These are phyloP conservation scores for Passiflora organensis DNA, from an alignment of 345 rosid genomes.

Conservation along the genomic window DNA sequence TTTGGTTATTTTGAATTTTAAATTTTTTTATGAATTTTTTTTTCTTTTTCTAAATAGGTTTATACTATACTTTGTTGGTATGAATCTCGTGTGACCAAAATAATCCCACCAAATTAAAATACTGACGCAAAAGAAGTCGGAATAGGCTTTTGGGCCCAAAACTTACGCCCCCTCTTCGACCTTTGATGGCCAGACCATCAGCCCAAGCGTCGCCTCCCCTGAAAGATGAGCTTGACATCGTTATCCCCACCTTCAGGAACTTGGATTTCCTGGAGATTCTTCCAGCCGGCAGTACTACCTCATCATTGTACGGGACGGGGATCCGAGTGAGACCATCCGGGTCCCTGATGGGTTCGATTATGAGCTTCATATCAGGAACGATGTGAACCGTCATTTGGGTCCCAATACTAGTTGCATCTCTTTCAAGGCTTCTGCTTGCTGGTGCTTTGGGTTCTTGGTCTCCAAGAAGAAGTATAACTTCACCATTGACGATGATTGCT, in stretches of 20 bases:
- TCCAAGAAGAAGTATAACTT: constrained; percentile 55
- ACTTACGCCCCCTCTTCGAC: too few relatives aligned
- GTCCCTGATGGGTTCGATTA: constrained; percentile 35
- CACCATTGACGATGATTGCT: constrained; percentile 66
- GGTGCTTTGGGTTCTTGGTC: constrained; percentile 59
- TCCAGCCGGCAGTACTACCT: constrained; percentile 37
- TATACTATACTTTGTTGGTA: too few relatives aligned
- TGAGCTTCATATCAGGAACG: constrained; percentile 30
- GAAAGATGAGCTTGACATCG: constrained; percentile 31
- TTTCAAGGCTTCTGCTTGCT: constrained; percentile 41
- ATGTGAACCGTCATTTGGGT: constrained; percentile 24
- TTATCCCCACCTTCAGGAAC: constrained; percentile 30
- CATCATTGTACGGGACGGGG: constrained; percentile 36
- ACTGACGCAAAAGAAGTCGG: too few relatives aligned
- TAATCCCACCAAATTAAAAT: too few relatives aligned
- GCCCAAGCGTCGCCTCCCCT: constrained; percentile 3
- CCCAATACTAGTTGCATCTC: constrained; percentile 34
- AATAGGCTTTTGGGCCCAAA: too few relatives aligned
- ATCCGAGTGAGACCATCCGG: constrained; percentile 23
- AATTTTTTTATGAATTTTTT: too few relatives aligned
- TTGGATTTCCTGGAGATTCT: constrained; percentile 35
- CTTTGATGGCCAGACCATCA: constrained; percentile 9
- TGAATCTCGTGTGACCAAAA: too few relatives aligned
- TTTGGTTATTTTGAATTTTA: too few relatives aligned
- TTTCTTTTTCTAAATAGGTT: too few relatives aligned